Base-by-base conservation (phyloP, 441 rosid genomes). In the Pelargonium cotyledonis region DNA sequence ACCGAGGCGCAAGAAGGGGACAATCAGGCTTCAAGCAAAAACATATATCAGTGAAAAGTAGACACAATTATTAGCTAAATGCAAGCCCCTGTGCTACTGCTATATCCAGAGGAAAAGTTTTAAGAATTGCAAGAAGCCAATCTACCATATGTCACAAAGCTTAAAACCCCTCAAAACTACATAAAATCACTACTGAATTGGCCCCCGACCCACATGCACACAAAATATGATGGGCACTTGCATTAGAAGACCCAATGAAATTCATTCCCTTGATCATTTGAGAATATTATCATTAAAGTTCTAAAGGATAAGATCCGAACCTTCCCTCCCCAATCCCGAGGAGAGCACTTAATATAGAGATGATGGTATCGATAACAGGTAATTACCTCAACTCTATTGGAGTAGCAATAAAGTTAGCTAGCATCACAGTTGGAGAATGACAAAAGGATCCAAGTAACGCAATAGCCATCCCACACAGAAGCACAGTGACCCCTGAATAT, bases 1-100 rank as follows among this genome's bases (percentile, higher is more conserved):
- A 41, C 97, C 99, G 44, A 94, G 81, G 68, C 99, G 89, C 89
- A 94, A 70, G 83, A 94, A 94, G 43, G 99, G 99, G 70, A 94
- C 86, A 61, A 94, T 79, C 47, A 94, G 88, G 77, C 99, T 94
- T 76, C 64, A 81, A 73, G 67, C 44, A 3, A 55, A 71, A 70
- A 81, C 35, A 77, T 51, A 75, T 10, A 61, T 65, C 14, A 68
- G 15, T 69, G 63, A 71, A 70, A 81, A 72, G 74, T 72, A 72
- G 3, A 77, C 31, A 7, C 2, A 8, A 55, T 15, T 55, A 55
- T 55, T 49, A 15, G 11, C 60, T 7, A n/a, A 38, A n/a, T 53
- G 0, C 6, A 57, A 57, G 26, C 2, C 26, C 18, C 8, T 16
- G 26, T 57, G 29, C 62, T 18, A 57, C 23, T 57, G 43, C 62